Base-by-base conservation (phyloP, 2,329 filamentous ascomycete species). In the Fusarium dimerum region DNA sequence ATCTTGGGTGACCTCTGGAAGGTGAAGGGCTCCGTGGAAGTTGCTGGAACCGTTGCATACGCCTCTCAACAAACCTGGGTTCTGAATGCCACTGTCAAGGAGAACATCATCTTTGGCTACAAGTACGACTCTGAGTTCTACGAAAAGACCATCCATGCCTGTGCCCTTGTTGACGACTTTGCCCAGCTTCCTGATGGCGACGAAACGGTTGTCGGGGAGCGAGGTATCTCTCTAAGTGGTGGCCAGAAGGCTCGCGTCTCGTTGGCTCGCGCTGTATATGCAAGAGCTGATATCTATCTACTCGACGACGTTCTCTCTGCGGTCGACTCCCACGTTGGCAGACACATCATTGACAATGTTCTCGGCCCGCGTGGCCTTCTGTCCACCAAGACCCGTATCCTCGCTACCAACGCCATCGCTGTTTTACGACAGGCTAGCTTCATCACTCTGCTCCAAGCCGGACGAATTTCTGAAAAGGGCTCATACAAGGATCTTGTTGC, bases 31-130 rank as follows among this genome's bases (percentile, higher is more conserved):
- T 81, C 89, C 56, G 93, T 97, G 5, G 80, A 89, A 50, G 80
- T 99, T 10, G 86, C 89, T 62, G 95, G 94, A 43, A 84, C 81
- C 29, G 83, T 91, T 40, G 94, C 94, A 2, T 99, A 97, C 69
- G 94, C 96, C 52, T 90, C 92, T 15, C 95, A 99, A 71, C 86
- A 90, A 65, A 79, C 92, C 17, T 99, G 95, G 94, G 89, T 99
- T 47, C 93, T 97, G 86, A 99, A 99, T 68, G 94, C 94, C 9
- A 96, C 90, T 30, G 92, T 99, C 51, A 90, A 92, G 64, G 94
- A 99, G 68, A 99, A 99, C 68, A 96, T 99, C 62, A 80, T 97
- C 5, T 99, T 99, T 67, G 94, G 94, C 2, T 92, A 99, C 73
- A 87, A 90, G 43, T 97, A 89, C 78, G 93, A 99, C 71, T 87